Evolutionary conservation across 176 grass and related monocot species (phyloP).

Genomic region (Musa itinerans): DNA sequence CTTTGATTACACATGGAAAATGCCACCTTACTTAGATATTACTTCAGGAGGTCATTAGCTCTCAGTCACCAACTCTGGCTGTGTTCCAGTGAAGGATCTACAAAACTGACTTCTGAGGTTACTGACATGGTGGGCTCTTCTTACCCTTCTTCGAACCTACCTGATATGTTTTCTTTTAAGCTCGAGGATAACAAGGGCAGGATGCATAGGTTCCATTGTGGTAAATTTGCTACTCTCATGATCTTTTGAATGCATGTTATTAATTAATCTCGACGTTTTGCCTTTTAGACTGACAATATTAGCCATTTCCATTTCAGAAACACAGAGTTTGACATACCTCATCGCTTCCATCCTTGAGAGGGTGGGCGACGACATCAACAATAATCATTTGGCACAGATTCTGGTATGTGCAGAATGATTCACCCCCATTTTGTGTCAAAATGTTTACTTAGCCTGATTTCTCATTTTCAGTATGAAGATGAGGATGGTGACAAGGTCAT

Average conservation of each 20-base stretch:
- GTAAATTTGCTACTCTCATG: conserved; percentile 12
- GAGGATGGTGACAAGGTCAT: conserved; percentile 73
- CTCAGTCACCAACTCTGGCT: neutral
- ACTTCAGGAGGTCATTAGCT: neutral
- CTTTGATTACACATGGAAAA: neutral
- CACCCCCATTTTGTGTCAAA: neutral
- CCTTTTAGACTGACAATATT: neutral
- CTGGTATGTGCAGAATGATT: conserved; percentile 27
- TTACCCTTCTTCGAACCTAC: conserved; percentile 8
- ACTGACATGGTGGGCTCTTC: conserved; percentile 26
- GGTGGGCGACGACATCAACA: conserved; percentile 44
- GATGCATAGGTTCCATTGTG: conserved; percentile 68
- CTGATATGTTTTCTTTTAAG: conserved; percentile 53
- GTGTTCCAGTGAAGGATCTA: conserved; percentile 32
- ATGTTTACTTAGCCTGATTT: conserved; percentile 7
- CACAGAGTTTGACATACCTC: conserved; percentile 51
- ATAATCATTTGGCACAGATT: conserved; percentile 39
- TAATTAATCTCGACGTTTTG: neutral
- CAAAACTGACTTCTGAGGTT: conserved; percentile 41
- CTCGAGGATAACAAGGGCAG: conserved; percentile 50
- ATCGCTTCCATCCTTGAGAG: conserved; percentile 60
- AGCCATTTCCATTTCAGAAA: conserved; percentile 28
- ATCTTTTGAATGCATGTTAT: neutral
- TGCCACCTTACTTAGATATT: neutral
- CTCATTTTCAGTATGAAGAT: conserved; percentile 55